Evolutionary conservation across 1,139 yeast species (phyloP).

Genomic region (Yamadazyma membranifaciens): DNA sequence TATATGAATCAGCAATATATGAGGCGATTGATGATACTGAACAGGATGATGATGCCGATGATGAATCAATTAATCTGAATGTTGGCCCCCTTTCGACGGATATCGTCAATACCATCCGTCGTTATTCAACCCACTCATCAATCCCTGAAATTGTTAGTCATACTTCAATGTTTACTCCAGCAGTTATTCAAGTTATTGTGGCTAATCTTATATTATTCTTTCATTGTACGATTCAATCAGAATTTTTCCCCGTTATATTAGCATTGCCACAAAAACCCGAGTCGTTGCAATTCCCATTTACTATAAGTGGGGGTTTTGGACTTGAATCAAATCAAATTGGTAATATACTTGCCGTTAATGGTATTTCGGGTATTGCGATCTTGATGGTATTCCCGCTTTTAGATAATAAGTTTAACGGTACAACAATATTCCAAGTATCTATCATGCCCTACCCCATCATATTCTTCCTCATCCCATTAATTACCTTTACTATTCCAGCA

Average conservation of each 20-base stretch:
- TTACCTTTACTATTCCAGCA: constrained; percentile 39
- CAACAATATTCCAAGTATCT: constrained; percentile 42
- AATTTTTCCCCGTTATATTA: constrained; percentile 57
- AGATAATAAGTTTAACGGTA: constrained; percentile 48
- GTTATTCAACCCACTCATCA: constrained; percentile 6
- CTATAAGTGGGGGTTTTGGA: constrained; percentile 27
- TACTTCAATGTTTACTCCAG: constrained; percentile 4
- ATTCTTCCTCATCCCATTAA: constrained; percentile 32
- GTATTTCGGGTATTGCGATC: constrained; percentile 51
- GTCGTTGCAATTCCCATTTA: constrained; percentile 36
- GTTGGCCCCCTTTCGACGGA: constrained; percentile 2
- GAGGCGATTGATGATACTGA: neutral
- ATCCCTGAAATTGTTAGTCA: neutral
- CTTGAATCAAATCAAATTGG: constrained; percentile 48
- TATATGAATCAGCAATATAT: neutral
- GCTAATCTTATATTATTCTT: constrained; percentile 18
- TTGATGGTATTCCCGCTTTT: constrained; percentile 53
- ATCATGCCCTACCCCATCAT: constrained; percentile 33
- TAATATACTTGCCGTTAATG: constrained; percentile 52
- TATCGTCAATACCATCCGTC: constrained; percentile 4
- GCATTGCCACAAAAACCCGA: constrained; percentile 36
- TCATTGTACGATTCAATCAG: constrained; percentile 51
- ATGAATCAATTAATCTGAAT: constrained; percentile 1
- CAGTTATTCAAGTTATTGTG: constrained; percentile 10
- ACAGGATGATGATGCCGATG: neutral